These are phyloP conservation scores for Lotus japonicus DNA, from an alignment of 306 rosid genomes.

Conservation along the genomic window DNA sequence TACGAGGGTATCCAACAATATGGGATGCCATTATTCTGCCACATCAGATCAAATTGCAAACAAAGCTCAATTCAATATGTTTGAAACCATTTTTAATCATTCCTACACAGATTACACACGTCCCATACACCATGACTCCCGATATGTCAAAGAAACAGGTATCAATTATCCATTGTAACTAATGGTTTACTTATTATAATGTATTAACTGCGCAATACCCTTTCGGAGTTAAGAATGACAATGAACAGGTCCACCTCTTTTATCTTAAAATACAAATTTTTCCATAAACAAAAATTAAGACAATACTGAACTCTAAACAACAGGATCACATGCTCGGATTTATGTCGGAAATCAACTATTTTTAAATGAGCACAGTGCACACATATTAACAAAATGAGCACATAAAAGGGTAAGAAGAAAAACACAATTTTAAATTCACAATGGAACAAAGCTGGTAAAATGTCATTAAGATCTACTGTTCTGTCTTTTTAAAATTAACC, in stretches of 20 bases:
- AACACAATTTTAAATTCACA: not conserved
- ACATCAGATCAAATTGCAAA: constrained; percentile 16
- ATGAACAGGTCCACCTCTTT: not conserved
- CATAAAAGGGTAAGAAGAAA: not conserved
- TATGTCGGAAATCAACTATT: not conserved
- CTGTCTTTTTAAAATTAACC: not conserved
- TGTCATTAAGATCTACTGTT: too few relatives aligned
- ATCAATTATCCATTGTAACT: not conserved
- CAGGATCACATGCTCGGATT: not conserved
- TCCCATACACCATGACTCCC: too few relatives aligned
- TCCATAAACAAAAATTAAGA: not conserved
- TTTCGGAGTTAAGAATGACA: not conserved
- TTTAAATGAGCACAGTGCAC: too few relatives aligned
- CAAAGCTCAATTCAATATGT: constrained; percentile 6
- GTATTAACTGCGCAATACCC: too few relatives aligned
- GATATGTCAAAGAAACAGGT: not conserved
- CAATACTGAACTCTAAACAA: not conserved
- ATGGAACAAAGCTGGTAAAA: not conserved
- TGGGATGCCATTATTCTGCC: constrained; percentile 80
- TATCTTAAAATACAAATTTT: not conserved
- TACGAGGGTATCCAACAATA: constrained; percentile 89
- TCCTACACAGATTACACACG: too few relatives aligned
- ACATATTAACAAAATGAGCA: not conserved
- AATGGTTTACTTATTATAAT: not conserved
- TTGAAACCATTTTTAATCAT: not conserved